phyloP scores from a whole-genome alignment of 495 filamentous ascomycete genomes.

The Penicillium taxi region DNA sequence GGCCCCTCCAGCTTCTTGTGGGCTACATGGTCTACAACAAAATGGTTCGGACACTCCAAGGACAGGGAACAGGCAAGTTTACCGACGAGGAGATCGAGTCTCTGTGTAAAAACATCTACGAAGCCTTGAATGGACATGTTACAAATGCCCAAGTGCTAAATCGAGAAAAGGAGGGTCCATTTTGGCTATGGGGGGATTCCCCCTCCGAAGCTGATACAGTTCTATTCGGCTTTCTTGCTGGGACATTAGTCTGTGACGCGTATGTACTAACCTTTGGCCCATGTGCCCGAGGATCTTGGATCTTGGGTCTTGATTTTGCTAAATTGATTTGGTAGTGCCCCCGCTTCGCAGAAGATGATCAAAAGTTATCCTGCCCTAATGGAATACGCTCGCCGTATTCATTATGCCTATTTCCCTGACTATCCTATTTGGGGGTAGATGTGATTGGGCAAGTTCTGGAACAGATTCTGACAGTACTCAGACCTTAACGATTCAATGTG shows the following conservation, averaged over 20 bases:
- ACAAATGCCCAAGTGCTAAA: conserved; percentile 11
- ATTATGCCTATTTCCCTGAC: conserved; percentile 51
- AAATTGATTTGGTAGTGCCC: no score
- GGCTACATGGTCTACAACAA: conserved; percentile 45
- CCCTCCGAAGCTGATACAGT: conserved; percentile 52
- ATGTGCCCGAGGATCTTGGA: no score
- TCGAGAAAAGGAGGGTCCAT: conserved; percentile 25
- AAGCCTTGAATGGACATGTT: conserved; percentile 35
- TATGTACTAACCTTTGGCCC: no score
- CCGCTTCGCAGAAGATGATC: conserved; percentile 37
- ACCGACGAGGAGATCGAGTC: conserved; percentile 38
- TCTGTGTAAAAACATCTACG: conserved; percentile 47
- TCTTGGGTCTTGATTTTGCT: no score
- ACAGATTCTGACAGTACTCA: no score
- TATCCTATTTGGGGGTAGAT: conserved; percentile 36
- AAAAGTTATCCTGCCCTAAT: conserved; percentile 39
- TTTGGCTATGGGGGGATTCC: conserved; percentile 46
- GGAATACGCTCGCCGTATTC: conserved; percentile 52
- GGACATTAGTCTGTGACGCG: conserved; percentile 43
- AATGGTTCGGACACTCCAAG: conserved; percentile 33
- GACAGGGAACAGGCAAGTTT: conserved; percentile 49
- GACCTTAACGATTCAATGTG: no score
- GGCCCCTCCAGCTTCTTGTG: conserved; percentile 45
- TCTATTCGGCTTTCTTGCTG: conserved; percentile 50
- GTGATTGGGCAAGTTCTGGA: no score